Base-by-base conservation (phyloP, 139 green algal genomes). In the Chlorella sp. region DNA sequence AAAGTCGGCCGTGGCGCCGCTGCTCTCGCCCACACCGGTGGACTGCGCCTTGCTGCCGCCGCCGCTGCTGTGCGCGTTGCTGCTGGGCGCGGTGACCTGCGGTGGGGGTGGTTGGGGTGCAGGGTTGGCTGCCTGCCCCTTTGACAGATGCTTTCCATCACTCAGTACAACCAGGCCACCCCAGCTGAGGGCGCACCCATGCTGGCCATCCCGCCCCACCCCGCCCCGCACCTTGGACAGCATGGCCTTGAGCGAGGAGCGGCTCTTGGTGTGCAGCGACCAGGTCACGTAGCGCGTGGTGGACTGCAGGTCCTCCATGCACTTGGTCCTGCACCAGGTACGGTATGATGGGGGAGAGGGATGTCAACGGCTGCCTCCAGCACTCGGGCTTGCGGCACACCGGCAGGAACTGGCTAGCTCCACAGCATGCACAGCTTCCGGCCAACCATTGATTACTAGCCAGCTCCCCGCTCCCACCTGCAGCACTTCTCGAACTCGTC, bases 201-300 rank as follows among this genome's bases (percentile, higher is more conserved):
- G 43, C 46, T 44, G 9, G 20, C 34, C 24, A 54, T 38, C 22
- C 34, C 38, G 46, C 46, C 46, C 51, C 51, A 11, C 51, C 9
- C 51, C 51, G 8, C 11, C 11, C 46, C 51, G 13, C 51, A 60
- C 51, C 51, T 60, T 60, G 51, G 72, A 70, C 51, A 98, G 89
- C 88, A 98, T 93, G 85, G 83, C 68, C 73, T 92, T 92, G 22
- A 98, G 90, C 76, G 76, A 88, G 73, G 80, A 85, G 69, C 88
- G 86, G 78, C 85, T 92, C 87, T 96, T 95, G 80, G 92, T 97
- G 92, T 99, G 96, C 76, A 99, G 91, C 17, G 84, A 92, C 96
- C 96, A 99, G 17, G 94, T 95, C 34, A 99, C 96, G 80, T 96
- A 99, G 79, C 95, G 91, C 0, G 96, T 99, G 36, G 94, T 97